These are phyloP conservation scores for Eucalyptus pauciflora DNA, from an alignment of 345 rosid species.

Conservation along the genomic window DNA sequence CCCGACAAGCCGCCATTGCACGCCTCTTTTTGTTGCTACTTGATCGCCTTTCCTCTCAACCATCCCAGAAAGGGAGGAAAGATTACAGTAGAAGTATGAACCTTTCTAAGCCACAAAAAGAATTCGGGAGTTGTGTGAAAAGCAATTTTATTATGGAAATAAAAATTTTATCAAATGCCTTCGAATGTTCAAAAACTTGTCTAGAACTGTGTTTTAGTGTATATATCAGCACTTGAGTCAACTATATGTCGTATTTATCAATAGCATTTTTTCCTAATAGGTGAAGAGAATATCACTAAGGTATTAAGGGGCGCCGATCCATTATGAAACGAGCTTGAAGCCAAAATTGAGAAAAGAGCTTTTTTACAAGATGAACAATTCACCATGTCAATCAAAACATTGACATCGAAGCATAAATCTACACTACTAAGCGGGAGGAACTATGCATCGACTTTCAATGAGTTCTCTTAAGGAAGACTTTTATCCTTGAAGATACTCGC, in stretches of 20 bases:
- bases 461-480: too few relatives aligned
- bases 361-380: neutral
- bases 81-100: neutral
- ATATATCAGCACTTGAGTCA: neutral
- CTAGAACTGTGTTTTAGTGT: neutral
- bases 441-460: neutral
- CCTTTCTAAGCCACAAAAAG: too few relatives aligned
- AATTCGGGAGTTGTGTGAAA: too few relatives aligned
- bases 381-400: neutral
- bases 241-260: too few relatives aligned
- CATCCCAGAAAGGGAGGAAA: neutral
- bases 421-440: neutral
- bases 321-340: neutral
- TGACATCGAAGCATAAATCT: neutral
- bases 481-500: too few relatives aligned
- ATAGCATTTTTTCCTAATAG: accelerated
- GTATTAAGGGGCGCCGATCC: neutral
- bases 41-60: neutral
- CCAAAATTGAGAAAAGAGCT: neutral
- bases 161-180: too few relatives aligned
- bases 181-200: accelerated
- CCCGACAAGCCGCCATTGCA: neutral
- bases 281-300: neutral
- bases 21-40: neutral
- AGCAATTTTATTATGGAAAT: accelerated